These are phyloP conservation scores for Phytophthora brassicae DNA, from an alignment of 352 stramenopile species.

Conservation along the genomic window DNA sequence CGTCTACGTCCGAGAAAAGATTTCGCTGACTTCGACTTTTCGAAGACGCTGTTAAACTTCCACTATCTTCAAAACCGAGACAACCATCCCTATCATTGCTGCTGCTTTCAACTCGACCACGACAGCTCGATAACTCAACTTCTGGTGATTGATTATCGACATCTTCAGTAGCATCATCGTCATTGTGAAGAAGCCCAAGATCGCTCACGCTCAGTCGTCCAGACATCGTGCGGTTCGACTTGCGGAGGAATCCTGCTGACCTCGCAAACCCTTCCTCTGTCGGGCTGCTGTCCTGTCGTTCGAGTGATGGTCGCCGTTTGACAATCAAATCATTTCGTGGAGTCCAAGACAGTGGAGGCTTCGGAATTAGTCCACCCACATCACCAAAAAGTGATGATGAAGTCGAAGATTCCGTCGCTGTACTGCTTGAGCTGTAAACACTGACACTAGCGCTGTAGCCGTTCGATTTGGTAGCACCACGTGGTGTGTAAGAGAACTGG, in stretches of 20 bases:
- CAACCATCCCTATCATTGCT: slow-evolving; percentile 12
- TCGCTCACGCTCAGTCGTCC: slow-evolving; percentile 73
- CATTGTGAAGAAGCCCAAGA: slow-evolving; percentile 66
- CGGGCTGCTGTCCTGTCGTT: slow-evolving; percentile 51
- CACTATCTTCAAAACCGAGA: slow-evolving; percentile 11
- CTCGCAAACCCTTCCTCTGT: slow-evolving; percentile 68
- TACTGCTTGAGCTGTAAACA: slow-evolving; percentile 33
- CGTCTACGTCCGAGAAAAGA: slow-evolving; percentile 62
- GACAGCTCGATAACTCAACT: not conserved
- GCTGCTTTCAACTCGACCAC: not conserved
- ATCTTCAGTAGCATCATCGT: slow-evolving; percentile 22
- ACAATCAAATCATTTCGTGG: slow-evolving; percentile 12
- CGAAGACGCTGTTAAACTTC: slow-evolving; percentile 10
- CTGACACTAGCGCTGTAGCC: slow-evolving; percentile 19
- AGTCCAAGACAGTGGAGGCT: slow-evolving; percentile 20
- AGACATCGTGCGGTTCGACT: slow-evolving; percentile 56
- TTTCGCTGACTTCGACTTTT: slow-evolving; percentile 52
- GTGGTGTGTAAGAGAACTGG: slow-evolving; percentile 42
- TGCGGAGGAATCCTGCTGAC: slow-evolving; percentile 67
- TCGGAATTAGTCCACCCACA: slow-evolving; percentile 19
- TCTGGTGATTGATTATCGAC: slow-evolving; percentile 19
- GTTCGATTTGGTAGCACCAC: slow-evolving; percentile 5
- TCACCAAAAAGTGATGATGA: slow-evolving; percentile 38
- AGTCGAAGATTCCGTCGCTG: slow-evolving; percentile 25
- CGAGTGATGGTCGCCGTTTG: slow-evolving; percentile 37